Base-by-base conservation (phyloP, 177 flowering plant species). In the Tripterygium wilfordii region DNA sequence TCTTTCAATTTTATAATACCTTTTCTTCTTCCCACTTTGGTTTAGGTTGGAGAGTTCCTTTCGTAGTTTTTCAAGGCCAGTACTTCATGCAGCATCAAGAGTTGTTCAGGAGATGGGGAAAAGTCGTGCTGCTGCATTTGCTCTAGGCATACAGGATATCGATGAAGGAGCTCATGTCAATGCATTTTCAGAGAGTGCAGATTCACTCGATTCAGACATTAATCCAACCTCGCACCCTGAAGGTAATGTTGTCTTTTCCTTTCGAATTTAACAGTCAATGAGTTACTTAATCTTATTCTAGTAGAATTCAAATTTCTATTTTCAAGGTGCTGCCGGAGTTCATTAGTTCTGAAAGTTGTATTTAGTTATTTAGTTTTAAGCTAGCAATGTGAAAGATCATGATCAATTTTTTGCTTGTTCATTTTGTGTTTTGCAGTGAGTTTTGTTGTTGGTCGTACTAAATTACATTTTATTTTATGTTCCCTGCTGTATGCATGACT, bases 71-170 rank as follows among this genome's bases (percentile, higher is more conserved):
- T 94, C 99, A 18, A 75, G 99, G 62, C 99, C 99, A 31, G 88
- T 87, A 17, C 96, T 94, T 56, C 99, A 94, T 85, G 88, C 99
- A 47, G 99, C 97, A 8, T 83, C 96, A 52, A 83, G 99, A 70
- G 97, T 94, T 66, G 99, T 94, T 47, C 97, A 80, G 62, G 99
- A 94, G 74, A 94, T 94, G 96, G 99, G 99, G 32, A 94, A 78
- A 82, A 94, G 99, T 67, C 75, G 99, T 36, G 99, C 96, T 62
- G 99, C 99, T 23, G 97, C 97, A 37, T 86, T 84, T 76, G 64
- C 95, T 31, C 44, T 94, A 62, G 99, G 99, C 29, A 54, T 88
- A 45, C 90, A 75, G 58, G 95, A 92, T 54, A 73, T 89, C 61
- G 99, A 94, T 66, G 99, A 94, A 77, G 81, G 88, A 62, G 83